These are phyloP conservation scores for Quercus tomentella DNA, from an alignment of 331 rosid species.

Conservation along the genomic window DNA sequence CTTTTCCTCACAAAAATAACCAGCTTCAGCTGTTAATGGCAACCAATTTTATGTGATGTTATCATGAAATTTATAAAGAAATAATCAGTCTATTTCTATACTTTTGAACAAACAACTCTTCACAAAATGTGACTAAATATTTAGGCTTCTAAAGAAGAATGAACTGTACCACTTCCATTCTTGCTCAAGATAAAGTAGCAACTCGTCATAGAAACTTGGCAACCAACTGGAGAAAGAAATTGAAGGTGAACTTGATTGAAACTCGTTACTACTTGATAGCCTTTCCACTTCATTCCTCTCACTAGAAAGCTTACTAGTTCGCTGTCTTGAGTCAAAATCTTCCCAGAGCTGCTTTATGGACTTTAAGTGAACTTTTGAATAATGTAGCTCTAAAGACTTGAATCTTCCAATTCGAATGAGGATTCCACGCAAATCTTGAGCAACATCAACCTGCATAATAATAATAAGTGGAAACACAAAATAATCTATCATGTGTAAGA, in stretches of 20 bases:
- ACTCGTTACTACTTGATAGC: constrained; percentile 36
- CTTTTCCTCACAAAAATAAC: background rate
- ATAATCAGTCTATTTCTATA: background rate
- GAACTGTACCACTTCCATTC: constrained; percentile 91
- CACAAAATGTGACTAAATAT: background rate
- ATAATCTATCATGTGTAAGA: constrained; percentile 1
- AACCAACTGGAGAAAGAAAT: constrained; percentile 78
- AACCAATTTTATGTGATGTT: background rate
- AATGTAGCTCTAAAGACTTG: constrained; percentile 87
- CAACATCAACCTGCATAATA: constrained; percentile 65
- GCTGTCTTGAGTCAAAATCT: constrained; percentile 69
- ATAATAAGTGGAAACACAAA: background rate
- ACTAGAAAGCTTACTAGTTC: constrained; percentile 42
- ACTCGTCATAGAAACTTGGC: constrained; percentile 87
- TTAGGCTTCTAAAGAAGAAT: background rate
- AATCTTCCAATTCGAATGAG: constrained; percentile 97
- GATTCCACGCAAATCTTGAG: constrained; percentile 85
- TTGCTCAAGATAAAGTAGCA: constrained; percentile 96
- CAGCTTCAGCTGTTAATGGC: background rate
- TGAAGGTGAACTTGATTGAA: constrained; percentile 47
- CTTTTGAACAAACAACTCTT: constrained; percentile 1
- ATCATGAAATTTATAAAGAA: background rate
- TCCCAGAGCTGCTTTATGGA: constrained; percentile 90
- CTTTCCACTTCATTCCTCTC: constrained; percentile 68
- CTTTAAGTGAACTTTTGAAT: constrained; percentile 89